phyloP scores from a whole-genome alignment of 306 rosid genomes.

The Lathyrus oleraceus region DNA sequence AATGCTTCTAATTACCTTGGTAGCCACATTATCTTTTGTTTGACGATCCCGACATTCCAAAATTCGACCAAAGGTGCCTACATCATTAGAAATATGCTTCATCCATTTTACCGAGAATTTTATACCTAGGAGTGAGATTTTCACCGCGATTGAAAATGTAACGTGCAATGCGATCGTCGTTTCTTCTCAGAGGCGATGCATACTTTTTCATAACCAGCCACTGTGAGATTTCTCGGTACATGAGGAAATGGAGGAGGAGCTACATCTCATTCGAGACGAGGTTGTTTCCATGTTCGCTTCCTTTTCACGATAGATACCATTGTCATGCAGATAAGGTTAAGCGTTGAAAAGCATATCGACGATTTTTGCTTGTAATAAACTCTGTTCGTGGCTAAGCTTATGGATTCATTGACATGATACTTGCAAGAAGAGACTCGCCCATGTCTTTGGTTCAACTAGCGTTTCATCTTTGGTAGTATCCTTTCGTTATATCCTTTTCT shows the following conservation, averaged over 20 bases:
- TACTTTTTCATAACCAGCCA: slow-evolving; percentile 43
- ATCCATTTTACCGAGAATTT: slow-evolving; percentile 93
- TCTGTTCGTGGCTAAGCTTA: too few species aligned
- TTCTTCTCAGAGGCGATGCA: slow-evolving; percentile 80
- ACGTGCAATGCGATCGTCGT: slow-evolving; percentile 94
- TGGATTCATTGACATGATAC: too few species aligned
- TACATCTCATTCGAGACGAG: slow-evolving; percentile 79
- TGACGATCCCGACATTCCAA: slow-evolving; percentile 99
- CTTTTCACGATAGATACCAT: slow-evolving; percentile 56
- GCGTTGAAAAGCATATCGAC: background rate
- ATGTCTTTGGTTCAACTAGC: too few species aligned
- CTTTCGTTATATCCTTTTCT: too few species aligned
- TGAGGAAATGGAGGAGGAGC: slow-evolving; percentile 58
- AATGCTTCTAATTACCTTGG: too few species aligned
- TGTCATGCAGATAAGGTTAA: background rate
- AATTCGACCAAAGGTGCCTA: slow-evolving; percentile 99
- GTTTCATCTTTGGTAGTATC: too few species aligned
- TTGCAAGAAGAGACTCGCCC: too few species aligned
- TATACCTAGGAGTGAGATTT: too few species aligned
- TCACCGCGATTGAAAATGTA: slow-evolving; percentile 82
- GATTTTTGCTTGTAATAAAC: background rate
- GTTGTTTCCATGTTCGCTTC: slow-evolving; percentile 70
- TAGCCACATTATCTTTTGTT: slow-evolving; percentile 76
- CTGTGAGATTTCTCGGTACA: slow-evolving; percentile 58
- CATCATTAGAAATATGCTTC: slow-evolving; percentile 99